phyloP scores from a whole-genome alignment of 352 stramenopile species.

The Phytophthora pinifolia region DNA sequence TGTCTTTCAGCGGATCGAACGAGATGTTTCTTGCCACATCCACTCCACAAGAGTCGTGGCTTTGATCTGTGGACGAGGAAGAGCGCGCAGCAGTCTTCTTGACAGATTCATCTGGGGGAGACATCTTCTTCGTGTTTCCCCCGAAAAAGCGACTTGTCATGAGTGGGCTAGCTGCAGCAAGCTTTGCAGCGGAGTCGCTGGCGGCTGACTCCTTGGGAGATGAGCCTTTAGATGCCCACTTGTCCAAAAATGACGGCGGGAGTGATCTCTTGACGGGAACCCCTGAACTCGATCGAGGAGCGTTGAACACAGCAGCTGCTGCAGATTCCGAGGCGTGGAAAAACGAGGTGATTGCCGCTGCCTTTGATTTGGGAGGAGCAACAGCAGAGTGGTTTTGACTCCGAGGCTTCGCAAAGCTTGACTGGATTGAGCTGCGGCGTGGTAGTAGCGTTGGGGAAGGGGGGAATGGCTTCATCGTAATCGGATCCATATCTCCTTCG shows the following conservation, averaged over 20 bases:
- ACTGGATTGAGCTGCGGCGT: constrained; percentile 6
- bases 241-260: constrained; percentile 26
- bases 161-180: constrained; percentile 15
- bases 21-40: constrained; percentile 53
- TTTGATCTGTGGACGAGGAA: constrained; percentile 42
- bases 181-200: constrained; percentile 5
- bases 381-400: background rate
- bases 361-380: constrained; percentile 11
- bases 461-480: constrained; percentile 52
- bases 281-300: constrained; percentile 14
- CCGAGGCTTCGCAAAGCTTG: background rate
- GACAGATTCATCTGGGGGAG: constrained; percentile 25
- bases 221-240: constrained; percentile 16
- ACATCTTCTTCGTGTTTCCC: constrained; percentile 27
- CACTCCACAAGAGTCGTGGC: constrained; percentile 48
- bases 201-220: background rate
- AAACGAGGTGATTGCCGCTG: constrained; percentile 21
- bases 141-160: constrained; percentile 53
- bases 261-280: constrained; percentile 24
- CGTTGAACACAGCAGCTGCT: constrained; percentile 17
- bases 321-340: constrained; percentile 25
- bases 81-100: constrained; percentile 24
- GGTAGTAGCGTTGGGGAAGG: background rate
- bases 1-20: constrained; percentile 48
- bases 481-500: constrained; percentile 75